Evolutionary conservation across 768 basidiomycete species (phyloP).

Genomic region (Rhizopogon rudus): DNA sequence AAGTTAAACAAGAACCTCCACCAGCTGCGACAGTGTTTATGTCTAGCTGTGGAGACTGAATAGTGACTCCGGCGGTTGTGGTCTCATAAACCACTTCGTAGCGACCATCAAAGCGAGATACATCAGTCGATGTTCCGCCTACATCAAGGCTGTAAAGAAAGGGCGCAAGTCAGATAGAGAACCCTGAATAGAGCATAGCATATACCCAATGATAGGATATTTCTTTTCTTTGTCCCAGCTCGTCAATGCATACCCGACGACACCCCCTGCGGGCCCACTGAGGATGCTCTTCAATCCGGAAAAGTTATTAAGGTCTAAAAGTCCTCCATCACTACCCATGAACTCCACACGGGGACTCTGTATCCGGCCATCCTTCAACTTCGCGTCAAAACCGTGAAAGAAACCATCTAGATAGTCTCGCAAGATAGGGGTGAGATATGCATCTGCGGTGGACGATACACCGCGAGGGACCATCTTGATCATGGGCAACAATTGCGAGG

Average conservation of each 20-base stretch:
- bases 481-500: constrained; percentile 85
- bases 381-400: constrained; percentile 80
- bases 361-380: constrained; percentile 55
- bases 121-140: constrained; percentile 95
- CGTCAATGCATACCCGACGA: constrained; percentile 87
- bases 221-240: constrained; percentile 77
- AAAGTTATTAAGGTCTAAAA: constrained; percentile 78
- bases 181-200: constrained; percentile 5
- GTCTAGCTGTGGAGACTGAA: constrained; percentile 90
- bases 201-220: constrained; percentile 80
- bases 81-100: constrained; percentile 95
- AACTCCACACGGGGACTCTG: constrained; percentile 80
- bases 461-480: constrained; percentile 95
- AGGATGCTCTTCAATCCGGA: constrained; percentile 92
- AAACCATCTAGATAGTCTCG: constrained; percentile 85
- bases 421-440: constrained; percentile 90
- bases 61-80: constrained; percentile 89
- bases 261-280: constrained; percentile 92
- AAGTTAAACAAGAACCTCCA: constrained; percentile 86
- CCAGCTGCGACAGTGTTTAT: constrained; percentile 97
- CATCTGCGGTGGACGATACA: constrained; percentile 89
- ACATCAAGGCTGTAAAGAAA: constrained; percentile 62
- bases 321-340: constrained; percentile 91
- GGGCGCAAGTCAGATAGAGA: neutral
- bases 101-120: constrained; percentile 86